A percentile compares a stretch with the other conserved stretches of the same genome.
These are phyloP conservation scores for Daedaleopsis sinensis DNA, from an alignment of 768 basidiomycete species.

Conservation along the genomic window DNA sequence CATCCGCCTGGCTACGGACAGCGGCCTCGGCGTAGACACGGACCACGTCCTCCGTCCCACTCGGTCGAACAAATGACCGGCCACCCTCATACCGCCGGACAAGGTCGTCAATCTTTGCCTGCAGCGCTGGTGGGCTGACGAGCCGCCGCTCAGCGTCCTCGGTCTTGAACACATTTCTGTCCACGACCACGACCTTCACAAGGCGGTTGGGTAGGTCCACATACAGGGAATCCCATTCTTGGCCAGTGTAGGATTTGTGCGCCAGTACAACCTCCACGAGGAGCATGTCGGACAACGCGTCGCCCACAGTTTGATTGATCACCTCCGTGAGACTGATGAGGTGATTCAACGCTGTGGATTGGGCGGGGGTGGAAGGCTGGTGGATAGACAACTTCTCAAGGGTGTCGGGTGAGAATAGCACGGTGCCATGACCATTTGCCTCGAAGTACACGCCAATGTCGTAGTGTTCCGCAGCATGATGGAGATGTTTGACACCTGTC, in stretches of 20 bases:
- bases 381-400: conserved; percentile 60
- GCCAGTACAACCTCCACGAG: conserved; percentile 92
- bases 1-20: conserved; percentile 74
- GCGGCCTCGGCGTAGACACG: conserved; percentile 95
- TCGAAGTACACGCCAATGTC: conserved; percentile 99
- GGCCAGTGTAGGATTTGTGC: conserved; percentile 80
- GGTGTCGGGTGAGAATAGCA: conserved; percentile 85
- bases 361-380: conserved; percentile 80
- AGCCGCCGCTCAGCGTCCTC: conserved; percentile 92
- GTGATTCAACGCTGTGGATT: conserved; percentile 77
- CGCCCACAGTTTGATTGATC: conserved; percentile 98
- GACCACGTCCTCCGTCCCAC: conserved; percentile 98
- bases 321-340: conserved; percentile 77
- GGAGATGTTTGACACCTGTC: conserved; percentile 97
- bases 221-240: conserved; percentile 93
- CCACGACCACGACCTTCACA: conserved; percentile 87
- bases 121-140: conserved; percentile 77
- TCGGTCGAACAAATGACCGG: conserved; percentile 92
- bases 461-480: conserved; percentile 94
- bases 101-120: conserved; percentile 80
- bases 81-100: conserved; percentile 80
- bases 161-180: conserved; percentile 85
- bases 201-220: conserved; percentile 92
- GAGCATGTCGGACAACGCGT: conserved; percentile 94
- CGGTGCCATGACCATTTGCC: conserved; percentile 98